Percentiles rank a stretch among this genome's conserved stretches.
phyloP scores from a whole-genome alignment of 306 rosid species.

The Sphenostylis stenocarpa region DNA sequence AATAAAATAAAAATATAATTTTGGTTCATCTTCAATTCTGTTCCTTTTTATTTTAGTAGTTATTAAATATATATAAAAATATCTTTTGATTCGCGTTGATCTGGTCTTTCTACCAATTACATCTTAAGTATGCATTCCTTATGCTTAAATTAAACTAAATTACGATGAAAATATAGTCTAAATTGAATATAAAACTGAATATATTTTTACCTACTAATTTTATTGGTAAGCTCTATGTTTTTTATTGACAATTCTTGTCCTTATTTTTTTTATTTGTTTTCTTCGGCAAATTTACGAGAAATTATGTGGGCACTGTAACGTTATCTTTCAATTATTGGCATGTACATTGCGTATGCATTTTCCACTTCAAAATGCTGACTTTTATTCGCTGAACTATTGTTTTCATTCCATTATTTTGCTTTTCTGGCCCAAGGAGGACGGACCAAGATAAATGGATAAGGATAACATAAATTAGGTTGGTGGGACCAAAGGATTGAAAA shows the following conservation, averaged over 20 bases:
- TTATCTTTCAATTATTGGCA: constrained; percentile 16
- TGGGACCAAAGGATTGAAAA: constrained; percentile 8
- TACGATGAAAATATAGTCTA: not conserved
- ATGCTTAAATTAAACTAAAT: not conserved
- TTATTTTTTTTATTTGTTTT: constrained; percentile 6
- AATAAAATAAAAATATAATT: not conserved
- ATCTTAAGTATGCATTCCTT: not conserved
- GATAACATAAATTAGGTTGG: constrained; percentile 10
- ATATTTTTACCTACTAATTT: not conserved
- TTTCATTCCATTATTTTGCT: constrained; percentile 13
- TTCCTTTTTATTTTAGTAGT: not conserved
- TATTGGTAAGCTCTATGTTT: not conserved
- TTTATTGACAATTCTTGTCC: not conserved
- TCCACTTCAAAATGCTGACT: constrained; percentile 36
- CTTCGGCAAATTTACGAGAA: not conserved
- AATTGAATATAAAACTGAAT: not conserved
- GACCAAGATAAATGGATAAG: constrained; percentile 21
- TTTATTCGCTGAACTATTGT: not conserved
- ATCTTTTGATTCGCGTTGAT: no score
- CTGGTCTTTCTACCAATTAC: not conserved
- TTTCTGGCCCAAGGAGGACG: not conserved
- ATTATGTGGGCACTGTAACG: constrained; percentile 14
- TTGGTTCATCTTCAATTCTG: not conserved
- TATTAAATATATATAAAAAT: not conserved
- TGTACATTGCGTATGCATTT: not conserved